Evolutionary conservation across 129 eudicot species (phyloP), one percentile per base, ranked within the genome.

Genomic region (Artemisia argyi): DNA sequence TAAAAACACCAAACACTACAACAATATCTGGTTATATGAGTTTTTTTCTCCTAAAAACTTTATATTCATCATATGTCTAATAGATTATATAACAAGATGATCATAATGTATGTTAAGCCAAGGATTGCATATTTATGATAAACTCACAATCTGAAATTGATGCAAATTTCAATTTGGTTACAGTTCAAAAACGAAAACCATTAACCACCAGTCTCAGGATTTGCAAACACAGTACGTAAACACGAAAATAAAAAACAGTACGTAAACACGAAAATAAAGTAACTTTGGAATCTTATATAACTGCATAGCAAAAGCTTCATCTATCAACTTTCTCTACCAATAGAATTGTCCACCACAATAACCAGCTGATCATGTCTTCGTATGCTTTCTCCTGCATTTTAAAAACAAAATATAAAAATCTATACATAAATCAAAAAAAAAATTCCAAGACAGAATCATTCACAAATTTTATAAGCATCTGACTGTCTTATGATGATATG

Each of bases 351-450:
- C 30, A 69, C 62, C 72, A 22, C 46, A 46, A 48, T 26, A 24
- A 51, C 61, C 47, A 28, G n/a, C 61, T 68, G 48, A 22, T 20
- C 47, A 62, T 32, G 15, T 44, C 71, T 66, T 66, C 44, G 24
- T 60, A 15, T 51, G 24, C 16, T 10, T 52, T 69, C 62, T 28
- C 73, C 73, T 69, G 63, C 73, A 52, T 69, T 39, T 15, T 15
- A 15, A 69, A 53, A 48, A 16, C 17, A 53, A 17, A 53, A 26
- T n/a, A 15, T 14, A 22, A 48, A 44, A 65, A 9, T n/a, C 17
- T 42, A 4, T 44, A 13, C 30, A 4, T 22, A 18, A 66, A 30
- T 30, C 9, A 4, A 30, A 1, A 12, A 20, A 2, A 15, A 4
- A 2, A 61, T 28, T 11, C 4, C 6, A 30, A 30, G 39, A 30